A percentile compares a stretch with the other conserved stretches of the same genome.
These are phyloP conservation scores for Dactylellina drechsleri DNA, from an alignment of 2,329 filamentous ascomycete species.

Conservation along the genomic window DNA sequence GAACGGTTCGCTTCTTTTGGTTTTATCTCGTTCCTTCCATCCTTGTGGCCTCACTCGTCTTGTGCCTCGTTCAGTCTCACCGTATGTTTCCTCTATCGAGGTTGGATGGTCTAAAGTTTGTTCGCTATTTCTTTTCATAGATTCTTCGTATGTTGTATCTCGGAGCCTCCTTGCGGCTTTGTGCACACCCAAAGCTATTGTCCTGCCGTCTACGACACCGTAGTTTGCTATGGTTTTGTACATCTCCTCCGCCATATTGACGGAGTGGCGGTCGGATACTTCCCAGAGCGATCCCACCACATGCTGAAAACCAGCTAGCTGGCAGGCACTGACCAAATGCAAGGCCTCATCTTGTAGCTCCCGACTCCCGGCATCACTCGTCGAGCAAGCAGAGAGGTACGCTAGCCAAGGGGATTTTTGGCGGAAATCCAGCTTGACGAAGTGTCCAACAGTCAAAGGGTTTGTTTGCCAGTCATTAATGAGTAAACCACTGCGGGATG, in stretches of 20 bases:
- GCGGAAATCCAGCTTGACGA: neutral
- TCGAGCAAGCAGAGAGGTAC: slow-evolving; percentile 12
- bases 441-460: neutral
- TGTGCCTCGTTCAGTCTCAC: too few species aligned
- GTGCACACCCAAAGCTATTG: slow-evolving; percentile 13
- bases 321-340: slow-evolving; percentile 23
- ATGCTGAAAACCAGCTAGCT: slow-evolving; percentile 34
- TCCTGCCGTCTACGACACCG: neutral
- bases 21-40: too few species aligned
- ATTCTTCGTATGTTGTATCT: too few species aligned
- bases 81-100: too few species aligned
- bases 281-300: slow-evolving; percentile 13
- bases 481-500: neutral
- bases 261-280: neutral
- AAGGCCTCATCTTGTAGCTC: slow-evolving; percentile 19
- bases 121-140: too few species aligned
- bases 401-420: neutral
- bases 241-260: neutral
- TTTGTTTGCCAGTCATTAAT: neutral
- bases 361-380: neutral
- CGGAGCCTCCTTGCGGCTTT: slow-evolving; percentile 8
- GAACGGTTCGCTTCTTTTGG: too few species aligned
- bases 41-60: too few species aligned
- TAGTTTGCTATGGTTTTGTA: too few species aligned
- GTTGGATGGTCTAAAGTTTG: too few species aligned